phyloP scores from a whole-genome alignment of 2,329 filamentous ascomycete species.

The Stenocarpella maydis region DNA sequence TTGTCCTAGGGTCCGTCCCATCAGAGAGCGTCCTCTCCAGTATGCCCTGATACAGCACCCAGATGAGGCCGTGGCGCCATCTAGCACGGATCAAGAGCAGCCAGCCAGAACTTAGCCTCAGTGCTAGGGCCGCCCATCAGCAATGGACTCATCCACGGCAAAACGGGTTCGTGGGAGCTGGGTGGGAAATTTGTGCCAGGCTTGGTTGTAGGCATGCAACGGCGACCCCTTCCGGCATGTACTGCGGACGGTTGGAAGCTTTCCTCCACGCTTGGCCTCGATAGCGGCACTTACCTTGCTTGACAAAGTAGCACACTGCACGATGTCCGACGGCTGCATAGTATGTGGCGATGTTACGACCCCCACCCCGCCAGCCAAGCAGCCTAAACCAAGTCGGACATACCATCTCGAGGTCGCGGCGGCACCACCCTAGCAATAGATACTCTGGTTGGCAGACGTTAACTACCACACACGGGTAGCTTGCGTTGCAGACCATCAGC shows the following conservation, averaged over 20 bases:
- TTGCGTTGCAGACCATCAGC: not conserved
- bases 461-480: not conserved
- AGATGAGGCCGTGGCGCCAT: constrained; percentile 6
- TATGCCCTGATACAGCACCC: constrained; percentile 1
- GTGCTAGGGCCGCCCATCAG: constrained; percentile 25
- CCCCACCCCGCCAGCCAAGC: not conserved
- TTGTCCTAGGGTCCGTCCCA: not conserved
- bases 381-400: constrained; percentile 10
- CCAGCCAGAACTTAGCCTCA: constrained; percentile 17
- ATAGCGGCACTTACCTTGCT: not conserved
- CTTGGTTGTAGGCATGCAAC: not conserved
- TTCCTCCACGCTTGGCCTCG: not conserved
- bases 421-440: constrained; percentile 8
- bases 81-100: constrained; percentile 1
- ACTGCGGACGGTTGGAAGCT: not conserved
- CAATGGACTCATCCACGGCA: constrained; percentile 6
- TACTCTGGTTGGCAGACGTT: not conserved
- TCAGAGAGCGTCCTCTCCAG: not conserved
- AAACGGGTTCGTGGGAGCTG: not conserved
- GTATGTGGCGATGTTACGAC: constrained; percentile 11
- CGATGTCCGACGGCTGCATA: constrained; percentile 3
- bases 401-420: constrained; percentile 10
- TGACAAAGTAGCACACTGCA: too few relatives aligned
- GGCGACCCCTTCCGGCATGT: constrained; percentile 19
- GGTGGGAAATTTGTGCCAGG: not conserved